Conservation (phyloP, 73 alveolate genomes). For the Loxodes magnus region DNA sequence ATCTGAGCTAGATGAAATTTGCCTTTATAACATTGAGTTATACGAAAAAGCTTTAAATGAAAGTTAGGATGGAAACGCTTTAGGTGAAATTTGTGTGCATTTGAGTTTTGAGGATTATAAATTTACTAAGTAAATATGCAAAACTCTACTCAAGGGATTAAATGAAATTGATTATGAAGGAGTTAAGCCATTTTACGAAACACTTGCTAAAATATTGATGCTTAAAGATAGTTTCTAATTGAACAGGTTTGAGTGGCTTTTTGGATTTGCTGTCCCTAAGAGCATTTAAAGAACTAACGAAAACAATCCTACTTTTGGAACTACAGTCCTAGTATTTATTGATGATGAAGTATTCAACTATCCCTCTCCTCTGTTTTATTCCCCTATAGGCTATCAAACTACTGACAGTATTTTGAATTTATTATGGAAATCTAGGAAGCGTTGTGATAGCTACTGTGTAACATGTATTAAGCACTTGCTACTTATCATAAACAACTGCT, state of each 20-base stretch:
- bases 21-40: neutral
- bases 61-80: neutral
- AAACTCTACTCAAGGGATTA: constrained; percentile 37
- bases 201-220: constrained; percentile 29
- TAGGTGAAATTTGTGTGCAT: constrained; percentile 34
- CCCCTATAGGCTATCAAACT: neutral
- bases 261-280: constrained; percentile 21
- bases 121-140: constrained; percentile 22
- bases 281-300: neutral
- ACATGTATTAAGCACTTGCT: constrained; percentile 1
- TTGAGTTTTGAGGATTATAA: constrained; percentile 25
- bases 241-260: constrained; percentile 43
- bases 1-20: neutral
- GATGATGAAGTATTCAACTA: constrained; percentile 11
- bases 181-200: constrained; percentile 34
- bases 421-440: neutral
- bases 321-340: neutral
- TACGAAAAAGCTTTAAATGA: constrained; percentile 7
- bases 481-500: neutral
- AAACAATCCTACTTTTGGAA: constrained; percentile 2
- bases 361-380: neutral
- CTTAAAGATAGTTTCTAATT: constrained; percentile 23
- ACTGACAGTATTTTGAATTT: constrained; percentile 1
- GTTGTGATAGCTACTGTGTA: constrained; percentile 12
- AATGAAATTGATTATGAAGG: constrained; percentile 29